These are phyloP conservation scores for Teratosphaeria zuluensis DNA, from an alignment of 2,329 filamentous ascomycete genomes.

Conservation along the genomic window DNA sequence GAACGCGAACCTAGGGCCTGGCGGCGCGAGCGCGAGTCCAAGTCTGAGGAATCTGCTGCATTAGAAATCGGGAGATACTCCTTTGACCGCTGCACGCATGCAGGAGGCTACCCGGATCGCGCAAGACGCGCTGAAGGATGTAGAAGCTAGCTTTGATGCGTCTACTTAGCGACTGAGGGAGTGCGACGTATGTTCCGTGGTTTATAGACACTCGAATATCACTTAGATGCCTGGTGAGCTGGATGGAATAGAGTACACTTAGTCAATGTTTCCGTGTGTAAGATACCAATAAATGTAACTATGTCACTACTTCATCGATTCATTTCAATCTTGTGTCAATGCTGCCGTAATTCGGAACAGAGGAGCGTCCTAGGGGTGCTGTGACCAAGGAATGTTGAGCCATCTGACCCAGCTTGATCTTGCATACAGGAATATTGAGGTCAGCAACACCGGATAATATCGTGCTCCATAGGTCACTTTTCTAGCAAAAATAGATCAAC, in stretches of 20 bases:
- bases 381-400: neutral
- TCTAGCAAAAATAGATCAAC: neutral
- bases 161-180: neutral
- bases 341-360: neutral
- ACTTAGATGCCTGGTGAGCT: too few species aligned
- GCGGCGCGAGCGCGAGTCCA: slow-evolving; percentile 37
- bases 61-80: slow-evolving; percentile 13
- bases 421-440: too few species aligned
- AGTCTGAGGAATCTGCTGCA: slow-evolving; percentile 39
- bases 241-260: neutral
- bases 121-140: neutral
- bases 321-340: neutral
- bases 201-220: too few species aligned
- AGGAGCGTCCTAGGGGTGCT: neutral
- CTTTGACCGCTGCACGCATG: neutral
- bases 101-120: neutral
- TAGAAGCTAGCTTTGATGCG: neutral
- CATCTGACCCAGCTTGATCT: neutral
- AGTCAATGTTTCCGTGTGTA: neutral
- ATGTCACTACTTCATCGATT: neutral
- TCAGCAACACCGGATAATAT: too few species aligned
- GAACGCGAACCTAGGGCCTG: slow-evolving; percentile 2
- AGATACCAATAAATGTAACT: neutral
- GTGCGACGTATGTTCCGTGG: too few species aligned
- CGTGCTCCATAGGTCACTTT: too few species aligned